Base-by-base conservation (phyloP, 305 asterid genomes). In the Fraxinus sp. region DNA sequence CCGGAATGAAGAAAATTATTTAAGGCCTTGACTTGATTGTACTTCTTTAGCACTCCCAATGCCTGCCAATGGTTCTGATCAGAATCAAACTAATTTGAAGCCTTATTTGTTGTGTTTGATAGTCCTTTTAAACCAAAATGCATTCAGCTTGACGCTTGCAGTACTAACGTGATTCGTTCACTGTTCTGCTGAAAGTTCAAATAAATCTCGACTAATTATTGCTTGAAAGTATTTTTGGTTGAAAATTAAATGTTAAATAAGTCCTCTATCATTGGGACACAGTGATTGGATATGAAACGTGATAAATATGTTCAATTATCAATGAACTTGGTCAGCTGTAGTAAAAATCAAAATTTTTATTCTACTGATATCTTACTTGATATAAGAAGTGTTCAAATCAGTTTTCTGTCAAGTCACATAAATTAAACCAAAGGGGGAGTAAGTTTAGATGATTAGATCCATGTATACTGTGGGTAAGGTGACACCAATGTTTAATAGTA, bases 391-490 rank as follows among this genome's bases (percentile, higher is more conserved):
- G 70, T 59, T 59, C 70, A 59, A 20, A 59, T 59, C 32, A 59
- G 1, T 59, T 59, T 20, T 59, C 28, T 68, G 13, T 26, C 75
- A 26, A 28, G 33, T 68, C 37, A 68, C 36, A 9, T 68, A 68
- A 59, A 68, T 28, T 68, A 26, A 66, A 11, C 37, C 36, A 5
- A 68, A 26, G 37, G 75, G 39, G 36, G 52, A 28, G 75, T 26
- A 28, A 68, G 74, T 68, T 11, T 13, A 68, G 75, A 26, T 26
- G 75, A 28, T 28, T 68, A 13, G 18, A 28, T 68, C 37, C 36
- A 68, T 11, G 75, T 68, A 28, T 68, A 30, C 75, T 68, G 18
- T 28, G 36, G 74, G n/a, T 11, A 78, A 84, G 81, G 59, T 59
- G 77, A 46, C 16, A 4, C 20, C 46, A 36, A 26, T 26, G 39